Base-by-base conservation (phyloP, 768 basidiomycete species). In the Pleurotus ostreatus region DNA sequence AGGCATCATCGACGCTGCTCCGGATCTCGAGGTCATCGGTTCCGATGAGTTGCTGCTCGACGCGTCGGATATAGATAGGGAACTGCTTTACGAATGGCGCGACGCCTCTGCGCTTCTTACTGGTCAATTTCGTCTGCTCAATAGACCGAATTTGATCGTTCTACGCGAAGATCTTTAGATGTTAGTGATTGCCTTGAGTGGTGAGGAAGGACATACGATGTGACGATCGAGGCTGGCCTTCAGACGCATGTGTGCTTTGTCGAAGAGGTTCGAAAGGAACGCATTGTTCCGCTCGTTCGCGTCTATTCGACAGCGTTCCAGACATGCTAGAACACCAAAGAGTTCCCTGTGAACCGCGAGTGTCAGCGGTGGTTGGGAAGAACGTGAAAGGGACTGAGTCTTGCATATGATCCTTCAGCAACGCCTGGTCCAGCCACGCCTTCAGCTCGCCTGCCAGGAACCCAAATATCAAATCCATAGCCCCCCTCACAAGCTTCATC, bases 391-490 rank as follows among this genome's bases (percentile, higher is more conserved):
- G 37, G 38, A 61, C 52, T 16, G 37, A 59, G 49, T 52, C 68
- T 70, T 67, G 94, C 95, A 95, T 74, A 57, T 71, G 77, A 67
- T 97, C 95, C 61, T 81, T 86, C 34, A 80, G 78, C 41, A 95
- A 63, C 0, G 89, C 88, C 15, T 69, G 77, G 61, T 98, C 95
- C 12, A 94, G 74, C 93, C 93, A 98, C 20, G 75, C 72, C 69
- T 89, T 92, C 58, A 98, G 56, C 66, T 96, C 94, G 1, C 78
- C 75, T 2, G 88, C 86, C 15, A 98, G 73, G 74, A 96, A 98
- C 6, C 94, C 94, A 68, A 98, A 98, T 52, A 98, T 94, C 52
- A 96, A 72, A 61, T 98, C 96, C 89, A 98, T 84, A 25, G 94
- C 92, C 2, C 87, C 86, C 16, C 92, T 84, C 26, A 94, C 81